Base-by-base conservation (phyloP, 2,329 filamentous ascomycete genomes). In the Leptographium wingfieldii region DNA sequence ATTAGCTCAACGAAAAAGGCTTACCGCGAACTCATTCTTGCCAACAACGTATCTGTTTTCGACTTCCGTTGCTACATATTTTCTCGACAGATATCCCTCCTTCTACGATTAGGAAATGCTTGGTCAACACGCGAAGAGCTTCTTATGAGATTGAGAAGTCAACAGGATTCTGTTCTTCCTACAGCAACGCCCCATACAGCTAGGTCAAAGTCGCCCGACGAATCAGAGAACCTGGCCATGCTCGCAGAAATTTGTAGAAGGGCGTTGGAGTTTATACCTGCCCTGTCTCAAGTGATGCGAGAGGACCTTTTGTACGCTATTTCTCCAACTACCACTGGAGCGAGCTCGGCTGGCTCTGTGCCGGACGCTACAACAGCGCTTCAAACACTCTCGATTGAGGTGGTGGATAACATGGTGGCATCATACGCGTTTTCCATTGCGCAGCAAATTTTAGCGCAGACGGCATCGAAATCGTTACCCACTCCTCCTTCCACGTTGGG, bases 51-150 rank as follows among this genome's bases (percentile, higher is more conserved):
- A 43, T 99, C 94, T 0, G 79, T 96, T 3, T 96, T 97, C 69
- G 94, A 99, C 71, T 97, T 99, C 70, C 81, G 90, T 56, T 90
- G 88, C 66, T 99, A 99, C 70, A 85, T 99, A 14, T 99, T 97
- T 71, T 85, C 90, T 3, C 83, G 94, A 29, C 92, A 99, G 67
- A 83, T 96, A 63, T 82, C 87, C 3, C 74, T 99, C 0, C 78
- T 97, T 1, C 77, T 96, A 14, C 83, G 92, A 5, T 80, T 95
- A 1, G 91, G 88, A n/a, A 94, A 92, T 68, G 82, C 82, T 0
- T 81, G 74, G 71, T 84, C 81, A 2, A 82, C 82, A 0, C 72
- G 80, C 46, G 83, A 85, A 65, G 83, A 87, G 66, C 73, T 86
- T 0, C 69, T 86, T 1, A 77, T 78, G 11, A 84, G 83, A 68